phyloP scores from a whole-genome alignment of 2,329 filamentous ascomycete species.

The Seiridium cupressi region DNA sequence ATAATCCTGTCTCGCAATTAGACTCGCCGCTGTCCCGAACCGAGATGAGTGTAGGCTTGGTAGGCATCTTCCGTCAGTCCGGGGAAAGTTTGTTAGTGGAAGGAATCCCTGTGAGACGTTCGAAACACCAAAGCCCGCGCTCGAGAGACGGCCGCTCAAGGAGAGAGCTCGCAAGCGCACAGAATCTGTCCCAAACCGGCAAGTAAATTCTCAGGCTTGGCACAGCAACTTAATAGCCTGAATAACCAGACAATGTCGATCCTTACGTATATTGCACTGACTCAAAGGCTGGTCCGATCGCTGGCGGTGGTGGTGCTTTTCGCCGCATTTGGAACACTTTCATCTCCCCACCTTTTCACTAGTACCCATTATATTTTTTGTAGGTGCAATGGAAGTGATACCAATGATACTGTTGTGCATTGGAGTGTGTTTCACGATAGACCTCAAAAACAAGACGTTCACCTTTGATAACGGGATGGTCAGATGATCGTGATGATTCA shows the following conservation, averaged over 20 bases:
- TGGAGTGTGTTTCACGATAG: too few relatives aligned
- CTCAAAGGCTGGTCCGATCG: neutral
- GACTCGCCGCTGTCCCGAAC: too few relatives aligned
- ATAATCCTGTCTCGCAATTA: too few relatives aligned
- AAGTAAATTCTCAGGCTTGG: neutral
- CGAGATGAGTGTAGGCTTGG: too few relatives aligned
- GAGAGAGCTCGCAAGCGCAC: neutral
- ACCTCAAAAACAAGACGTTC: too few relatives aligned
- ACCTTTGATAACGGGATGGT: too few relatives aligned
- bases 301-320: neutral
- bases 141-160: too few relatives aligned
- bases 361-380: neutral
- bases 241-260: neutral
- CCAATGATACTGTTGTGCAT: too few relatives aligned
- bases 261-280: neutral
- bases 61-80: neutral
- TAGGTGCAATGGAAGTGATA: too few relatives aligned
- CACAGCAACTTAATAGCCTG: neutral
- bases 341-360: neutral
- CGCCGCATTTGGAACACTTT: neutral
- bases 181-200: conserved; percentile 1
- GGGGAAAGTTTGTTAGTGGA: neutral
- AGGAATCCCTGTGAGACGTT: neutral
- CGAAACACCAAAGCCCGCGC: neutral
- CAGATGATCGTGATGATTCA: too few relatives aligned